Conservation (phyloP, 1,284 basidiomycete genomes). For the Heterobasidion parviporum region DNA sequence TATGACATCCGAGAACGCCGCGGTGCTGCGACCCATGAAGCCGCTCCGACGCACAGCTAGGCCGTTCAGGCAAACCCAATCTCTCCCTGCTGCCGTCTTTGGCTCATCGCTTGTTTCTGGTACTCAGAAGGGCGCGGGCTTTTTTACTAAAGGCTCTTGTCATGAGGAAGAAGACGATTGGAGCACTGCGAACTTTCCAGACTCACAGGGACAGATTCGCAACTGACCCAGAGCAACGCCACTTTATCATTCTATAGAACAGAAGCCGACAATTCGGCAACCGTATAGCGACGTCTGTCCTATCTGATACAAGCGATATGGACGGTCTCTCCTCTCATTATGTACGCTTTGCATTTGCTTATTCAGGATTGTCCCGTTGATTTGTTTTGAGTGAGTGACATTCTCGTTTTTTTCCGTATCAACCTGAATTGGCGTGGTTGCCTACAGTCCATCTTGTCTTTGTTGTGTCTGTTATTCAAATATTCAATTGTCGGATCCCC, state of each 20-base stretch:
- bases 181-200: conserved; percentile 10
- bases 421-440: background rate
- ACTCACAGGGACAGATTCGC: background rate
- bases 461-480: background rate
- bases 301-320: too few species aligned
- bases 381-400: conserved; percentile 14
- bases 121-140: background rate
- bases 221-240: too few species aligned
- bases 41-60: conserved; percentile 10
- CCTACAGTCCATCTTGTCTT: background rate
- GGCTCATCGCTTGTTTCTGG: background rate
- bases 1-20: conserved; percentile 2
- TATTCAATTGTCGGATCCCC: background rate
- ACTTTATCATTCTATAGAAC: too few species aligned
- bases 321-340: background rate
- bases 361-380: background rate
- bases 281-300: too few species aligned
- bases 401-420: background rate
- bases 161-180: conserved; percentile 13
- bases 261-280: too few species aligned
- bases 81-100: conserved; percentile 9
- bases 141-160: background rate
- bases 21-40: conserved; percentile 7
- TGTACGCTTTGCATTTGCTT: background rate
- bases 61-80: conserved; percentile 10